A percentile compares a stretch with the other conserved stretches of the same genome.
Conservation (phyloP, 2,329 filamentous ascomycete genomes). For the Ophiostoma populinum region DNA sequence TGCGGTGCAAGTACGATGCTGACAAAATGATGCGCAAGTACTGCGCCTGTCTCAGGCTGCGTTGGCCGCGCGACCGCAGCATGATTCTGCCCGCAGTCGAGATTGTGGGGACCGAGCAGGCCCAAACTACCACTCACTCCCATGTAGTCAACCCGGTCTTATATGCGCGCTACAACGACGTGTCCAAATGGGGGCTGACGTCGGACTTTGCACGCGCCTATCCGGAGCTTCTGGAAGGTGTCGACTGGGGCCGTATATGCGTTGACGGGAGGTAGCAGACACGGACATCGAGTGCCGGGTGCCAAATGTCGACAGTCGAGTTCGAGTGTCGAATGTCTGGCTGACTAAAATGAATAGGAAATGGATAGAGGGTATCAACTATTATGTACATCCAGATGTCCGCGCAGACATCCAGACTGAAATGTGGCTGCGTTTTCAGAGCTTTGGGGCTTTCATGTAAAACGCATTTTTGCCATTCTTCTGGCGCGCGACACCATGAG, state of each 20-base stretch:
- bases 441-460: slow-evolving; percentile 1
- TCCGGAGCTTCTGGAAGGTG: slow-evolving; percentile 3
- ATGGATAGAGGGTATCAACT: too few species aligned
- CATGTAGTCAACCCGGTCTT: slow-evolving; percentile 3
- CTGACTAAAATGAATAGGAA: too few species aligned
- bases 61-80: slow-evolving; percentile 2
- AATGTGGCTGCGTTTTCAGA: slow-evolving; percentile 4
- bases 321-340: too few species aligned
- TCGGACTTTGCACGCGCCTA: slow-evolving; percentile 2
- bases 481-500: not conserved
- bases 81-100: not conserved
- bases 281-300: not conserved
- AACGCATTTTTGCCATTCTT: slow-evolving; percentile 6
- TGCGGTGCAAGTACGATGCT: not conserved
- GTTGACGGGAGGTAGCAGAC: too few species aligned
- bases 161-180: not conserved
- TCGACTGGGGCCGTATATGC: slow-evolving; percentile 1
- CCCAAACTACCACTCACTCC: too few species aligned
- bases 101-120: not conserved
- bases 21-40: slow-evolving; percentile 3
- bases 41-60: slow-evolving; percentile 1
- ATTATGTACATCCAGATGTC: too few species aligned
- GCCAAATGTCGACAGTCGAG: too few species aligned
- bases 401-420: too few species aligned
- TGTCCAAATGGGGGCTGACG: slow-evolving; percentile 3